phyloP scores from a whole-genome alignment of 495 filamentous ascomycete species.

The Staphylotrichum longicolle region DNA sequence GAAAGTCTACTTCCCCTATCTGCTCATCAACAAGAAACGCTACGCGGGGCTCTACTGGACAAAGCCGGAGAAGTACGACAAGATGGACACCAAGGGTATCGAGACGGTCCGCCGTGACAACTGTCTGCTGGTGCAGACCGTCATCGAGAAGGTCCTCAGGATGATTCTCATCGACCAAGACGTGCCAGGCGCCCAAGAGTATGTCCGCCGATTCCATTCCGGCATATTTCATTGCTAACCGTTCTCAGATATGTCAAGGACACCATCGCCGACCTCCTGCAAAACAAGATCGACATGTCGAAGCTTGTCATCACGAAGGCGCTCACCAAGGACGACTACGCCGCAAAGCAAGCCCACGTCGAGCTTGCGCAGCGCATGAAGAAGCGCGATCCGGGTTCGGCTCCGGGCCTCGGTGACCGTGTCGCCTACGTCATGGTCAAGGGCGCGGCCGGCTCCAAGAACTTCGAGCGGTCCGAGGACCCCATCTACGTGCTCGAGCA shows the following conservation, averaged over 20 bases:
- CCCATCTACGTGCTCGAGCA: conserved; percentile 96
- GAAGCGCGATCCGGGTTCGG: conserved; percentile 92
- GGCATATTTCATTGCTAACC: conserved; percentile 22
- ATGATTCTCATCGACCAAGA: conserved; percentile 96
- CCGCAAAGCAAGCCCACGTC: conserved; percentile 88
- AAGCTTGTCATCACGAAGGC: conserved; percentile 99
- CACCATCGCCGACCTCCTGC: conserved; percentile 89
- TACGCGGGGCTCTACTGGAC: conserved; percentile 98
- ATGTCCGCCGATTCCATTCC: conserved; percentile 39
- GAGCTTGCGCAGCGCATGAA: conserved; percentile 93
- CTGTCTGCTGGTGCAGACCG: conserved; percentile 89
- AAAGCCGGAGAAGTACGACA: conserved; percentile 89
- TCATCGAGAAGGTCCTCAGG: conserved; percentile 93
- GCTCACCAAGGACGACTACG: conserved; percentile 77
- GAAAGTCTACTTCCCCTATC: conserved; percentile 97
- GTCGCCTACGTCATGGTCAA: conserved; percentile 99
- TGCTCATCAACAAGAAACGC: conserved; percentile 99
- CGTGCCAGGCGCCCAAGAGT: conserved; percentile 88
- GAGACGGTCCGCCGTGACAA: conserved; percentile 98
- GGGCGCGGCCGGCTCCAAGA: conserved; percentile 79
- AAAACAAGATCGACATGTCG: conserved; percentile 98
- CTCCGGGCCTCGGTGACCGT: conserved; percentile 90
- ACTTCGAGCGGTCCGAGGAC: conserved; percentile 94
- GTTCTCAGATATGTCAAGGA: conserved; percentile 83
- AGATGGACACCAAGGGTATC: conserved; percentile 99